A percentile compares a stretch with the other conserved stretches of the same genome.
Conservation (phyloP, 1,139 yeast species). For the Kodamaea sp. region DNA sequence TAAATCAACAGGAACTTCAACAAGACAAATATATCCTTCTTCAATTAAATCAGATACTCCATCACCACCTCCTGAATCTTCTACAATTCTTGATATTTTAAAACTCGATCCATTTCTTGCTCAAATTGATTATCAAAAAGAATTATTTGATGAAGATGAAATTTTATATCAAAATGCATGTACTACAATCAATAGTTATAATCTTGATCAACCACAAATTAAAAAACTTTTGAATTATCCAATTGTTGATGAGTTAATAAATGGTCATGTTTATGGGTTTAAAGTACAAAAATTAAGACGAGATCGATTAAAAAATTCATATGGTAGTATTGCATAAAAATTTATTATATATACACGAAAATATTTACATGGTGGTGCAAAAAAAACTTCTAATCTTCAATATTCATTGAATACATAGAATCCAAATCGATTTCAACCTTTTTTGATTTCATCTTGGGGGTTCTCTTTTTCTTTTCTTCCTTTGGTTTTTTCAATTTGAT, state of each 20-base stretch:
- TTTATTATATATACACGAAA: background rate
- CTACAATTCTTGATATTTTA: conserved; percentile 26
- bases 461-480: conserved; percentile 4
- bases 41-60: conserved; percentile 27
- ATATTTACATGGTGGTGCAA: too few species aligned
- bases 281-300: conserved; percentile 39
- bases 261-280: conserved; percentile 43
- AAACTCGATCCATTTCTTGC: conserved; percentile 20
- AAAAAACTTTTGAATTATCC: conserved; percentile 41
- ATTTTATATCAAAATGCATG: conserved; percentile 31
- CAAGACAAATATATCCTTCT: conserved; percentile 29
- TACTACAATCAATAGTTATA: conserved; percentile 37
- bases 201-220: conserved; percentile 36
- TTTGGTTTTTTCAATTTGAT: background rate
- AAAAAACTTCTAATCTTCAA: conserved; percentile 27
- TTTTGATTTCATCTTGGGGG: conserved; percentile 10
- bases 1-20: conserved; percentile 32
- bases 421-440: conserved; percentile 33
- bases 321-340: conserved; percentile 1
- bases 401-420: conserved; percentile 39
- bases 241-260: conserved; percentile 42
- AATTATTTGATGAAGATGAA: conserved; percentile 43
- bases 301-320: conserved; percentile 13
- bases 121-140: conserved; percentile 30
- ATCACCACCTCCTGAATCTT: conserved; percentile 5